A percentile compares a stretch with the other conserved stretches of the same genome.
These are phyloP conservation scores for Evernia prunastri DNA, from an alignment of 495 filamentous ascomycete genomes.

Conservation along the genomic window DNA sequence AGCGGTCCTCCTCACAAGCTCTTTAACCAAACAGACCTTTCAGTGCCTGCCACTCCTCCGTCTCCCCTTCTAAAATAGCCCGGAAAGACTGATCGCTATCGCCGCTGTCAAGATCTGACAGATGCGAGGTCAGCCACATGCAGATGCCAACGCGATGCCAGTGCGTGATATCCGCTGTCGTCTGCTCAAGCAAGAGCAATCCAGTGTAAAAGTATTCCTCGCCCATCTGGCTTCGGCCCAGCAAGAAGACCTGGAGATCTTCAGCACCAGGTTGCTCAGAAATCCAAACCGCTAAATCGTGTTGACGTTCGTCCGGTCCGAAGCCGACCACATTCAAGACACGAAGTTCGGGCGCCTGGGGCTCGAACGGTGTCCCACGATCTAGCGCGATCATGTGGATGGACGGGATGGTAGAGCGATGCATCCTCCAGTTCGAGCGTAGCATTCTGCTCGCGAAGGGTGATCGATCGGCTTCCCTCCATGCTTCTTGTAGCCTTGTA, in stretches of 20 bases:
- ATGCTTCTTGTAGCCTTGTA: neutral
- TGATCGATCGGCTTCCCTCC: constrained; percentile 4
- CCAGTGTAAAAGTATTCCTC: constrained; percentile 4
- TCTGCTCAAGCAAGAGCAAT: neutral
- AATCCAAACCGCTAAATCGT: constrained; percentile 1
- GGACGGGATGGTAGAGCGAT: constrained; percentile 3
- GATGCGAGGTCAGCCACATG: constrained; percentile 10
- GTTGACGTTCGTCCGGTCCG: neutral
- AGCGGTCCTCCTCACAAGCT: too few species aligned
- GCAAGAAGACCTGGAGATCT: neutral
- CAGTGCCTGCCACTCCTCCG: too few species aligned
- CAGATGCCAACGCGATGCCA: constrained; percentile 10
- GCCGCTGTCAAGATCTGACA: neutral
- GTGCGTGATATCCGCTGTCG: neutral
- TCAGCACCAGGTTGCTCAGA: neutral
- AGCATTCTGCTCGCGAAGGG: constrained; percentile 3
- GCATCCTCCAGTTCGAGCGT: constrained; percentile 10
- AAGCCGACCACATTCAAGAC: neutral
- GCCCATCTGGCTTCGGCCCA: constrained; percentile 2
- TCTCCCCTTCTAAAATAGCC: too few species aligned
- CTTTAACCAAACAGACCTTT: too few species aligned
- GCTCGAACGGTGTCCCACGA: constrained; percentile 7
- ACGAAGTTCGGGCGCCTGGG: constrained; percentile 1
- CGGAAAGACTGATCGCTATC: neutral
- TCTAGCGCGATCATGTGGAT: constrained; percentile 11